Evolutionary conservation across 1,139 yeast species (phyloP), one percentile per base, ranked within the genome.

Genomic region (Magnusiomyces fungicola): DNA sequence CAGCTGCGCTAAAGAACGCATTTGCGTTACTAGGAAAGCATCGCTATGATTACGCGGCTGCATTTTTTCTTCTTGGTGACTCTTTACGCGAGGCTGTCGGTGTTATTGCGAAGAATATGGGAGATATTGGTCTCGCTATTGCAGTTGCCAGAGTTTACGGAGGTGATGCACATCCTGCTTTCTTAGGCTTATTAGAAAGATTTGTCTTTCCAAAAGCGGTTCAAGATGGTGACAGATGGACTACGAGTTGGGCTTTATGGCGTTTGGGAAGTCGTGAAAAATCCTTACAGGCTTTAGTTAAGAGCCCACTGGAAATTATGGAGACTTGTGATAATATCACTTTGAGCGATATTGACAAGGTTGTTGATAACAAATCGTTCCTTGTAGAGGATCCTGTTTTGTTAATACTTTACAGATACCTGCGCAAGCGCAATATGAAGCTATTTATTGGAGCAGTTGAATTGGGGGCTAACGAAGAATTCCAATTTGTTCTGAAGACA

Each of bases 1-100:
- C 87, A 0, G 96, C 97, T 0, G 97, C 98, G 0, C 68, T 79
- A 60, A 92, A 92, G 61, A 92, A 92, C 67, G 98, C 98, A 0
- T 92, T 79, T 70, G 97, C 89, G 0, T 69, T 92, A 41, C 66
- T 92, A 54, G 89, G 97, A 50, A 87, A 88, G 61, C 98, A 89
- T 63, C 71, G 97, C 41, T 87, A 76, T 61, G 68, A 78, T 61
- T 95, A 90, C 65, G 95, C 97, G 0, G 97, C 97, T 0, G 81
- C 84, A 32, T 90, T 92, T 63, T 92, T 92, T 66, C 67, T 92
- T 36, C 71, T 92, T n/a, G 96, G 85, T 0, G 92, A 76, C 50
- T 72, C 88, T 1, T 68, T 87, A 19, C 76, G 76, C 50, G 98
- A 92, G 65, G 81, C 90, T 50, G 83, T 86, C 40, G 80, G 76